Base-by-base conservation (phyloP, 371 early-diverging fungal species). In the Coemansia sp. region DNA sequence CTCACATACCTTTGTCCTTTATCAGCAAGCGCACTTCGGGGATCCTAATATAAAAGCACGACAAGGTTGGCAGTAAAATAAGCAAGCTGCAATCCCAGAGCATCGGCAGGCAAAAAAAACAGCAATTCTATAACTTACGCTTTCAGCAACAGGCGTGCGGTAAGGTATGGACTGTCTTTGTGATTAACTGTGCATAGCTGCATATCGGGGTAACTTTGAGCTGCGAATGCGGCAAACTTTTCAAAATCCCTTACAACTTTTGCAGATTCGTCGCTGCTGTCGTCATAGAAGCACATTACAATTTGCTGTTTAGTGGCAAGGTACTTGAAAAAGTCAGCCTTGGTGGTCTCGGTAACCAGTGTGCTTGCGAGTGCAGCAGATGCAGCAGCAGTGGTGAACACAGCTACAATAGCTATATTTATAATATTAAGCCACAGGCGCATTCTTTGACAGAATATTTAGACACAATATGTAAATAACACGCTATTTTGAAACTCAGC, bases 141-240 rank as follows among this genome's bases (percentile, higher is more conserved):
- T 26, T 51, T 71, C 29, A 75, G 59, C n/a, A 75, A 50, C 56
- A 75, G 14, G 16, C 76, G 76, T 2, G 71, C 71, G 10, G 76
- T 71, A 64, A 75, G 21, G 57, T 75, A 75, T n/a, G 71, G 71
- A 50, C 27, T 63, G 24, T 40, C 14, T 53, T 54, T 57, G 61
- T 64, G 55, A 62, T 75, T 58, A 13, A 75, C 71, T 21, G 62
- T 75, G 22, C 64, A 27, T 42, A 75, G 14, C n/a, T 64, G 50
- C 50, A 75, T 22, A 40, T 45, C 59, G 21, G 76, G 76, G 31
- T 71, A 56, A 18, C 21, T 51, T 5, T 18, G 14, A 18, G 47
- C 63, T 14, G 65, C 71, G 7, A 29, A 11, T 39, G 22, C 47
- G 1, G 71, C 67, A 60, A 75, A 67, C 4, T 39, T 54, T 2